These are phyloP conservation scores for Xylariaceae sp. DNA, from an alignment of 2,329 filamentous ascomycete genomes.

Conservation along the genomic window DNA sequence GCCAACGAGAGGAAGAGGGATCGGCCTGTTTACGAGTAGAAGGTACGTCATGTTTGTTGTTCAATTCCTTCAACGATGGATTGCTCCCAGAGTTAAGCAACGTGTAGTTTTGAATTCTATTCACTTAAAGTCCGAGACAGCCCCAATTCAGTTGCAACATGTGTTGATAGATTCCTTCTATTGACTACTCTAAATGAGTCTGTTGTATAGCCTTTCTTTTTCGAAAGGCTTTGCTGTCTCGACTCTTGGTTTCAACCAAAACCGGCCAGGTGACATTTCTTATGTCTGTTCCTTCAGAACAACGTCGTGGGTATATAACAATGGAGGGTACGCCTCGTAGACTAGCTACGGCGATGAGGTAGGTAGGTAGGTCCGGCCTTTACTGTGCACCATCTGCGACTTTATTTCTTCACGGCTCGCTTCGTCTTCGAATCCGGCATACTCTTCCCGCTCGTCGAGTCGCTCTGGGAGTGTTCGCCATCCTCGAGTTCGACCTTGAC, in stretches of 20 bases:
- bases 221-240: neutral
- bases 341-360: neutral
- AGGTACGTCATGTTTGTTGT: too few relatives aligned
- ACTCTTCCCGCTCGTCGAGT: slow-evolving; percentile 11
- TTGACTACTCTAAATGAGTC: neutral
- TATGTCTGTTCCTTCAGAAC: neutral
- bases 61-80: too few relatives aligned
- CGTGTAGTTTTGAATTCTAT: too few relatives aligned
- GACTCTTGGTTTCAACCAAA: neutral
- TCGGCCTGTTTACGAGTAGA: too few relatives aligned
- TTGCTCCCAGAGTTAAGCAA: too few relatives aligned
- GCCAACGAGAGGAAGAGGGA: too few relatives aligned
- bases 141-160: too few relatives aligned
- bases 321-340: slow-evolving; percentile 1
- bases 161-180: too few relatives aligned
- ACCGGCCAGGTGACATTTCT: neutral
- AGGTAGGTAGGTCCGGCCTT: neutral
- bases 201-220: too few relatives aligned
- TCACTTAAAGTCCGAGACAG: too few relatives aligned
- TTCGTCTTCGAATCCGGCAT: slow-evolving; percentile 13
- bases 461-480: slow-evolving; percentile 19
- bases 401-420: slow-evolving; percentile 20
- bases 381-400: slow-evolving; percentile 27
- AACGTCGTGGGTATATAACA: neutral
- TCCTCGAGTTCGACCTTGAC: slow-evolving; percentile 23